Evolutionary conservation across 129 eudicot genomes (phyloP).

Genomic region (Centella asiatica): DNA sequence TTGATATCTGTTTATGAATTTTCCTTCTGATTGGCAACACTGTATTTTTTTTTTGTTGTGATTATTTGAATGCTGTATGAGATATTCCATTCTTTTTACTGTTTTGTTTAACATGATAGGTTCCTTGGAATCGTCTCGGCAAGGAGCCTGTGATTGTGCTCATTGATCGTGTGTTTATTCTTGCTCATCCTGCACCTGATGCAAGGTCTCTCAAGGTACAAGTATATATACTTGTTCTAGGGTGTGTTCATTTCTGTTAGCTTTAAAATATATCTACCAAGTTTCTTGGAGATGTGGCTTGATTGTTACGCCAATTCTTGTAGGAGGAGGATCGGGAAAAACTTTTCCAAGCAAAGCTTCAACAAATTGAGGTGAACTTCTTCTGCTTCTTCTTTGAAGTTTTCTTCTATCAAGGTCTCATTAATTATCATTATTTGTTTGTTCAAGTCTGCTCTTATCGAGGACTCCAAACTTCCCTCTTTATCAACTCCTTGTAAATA

Average conservation of each 20-base stretch:
- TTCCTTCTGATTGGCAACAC: no score
- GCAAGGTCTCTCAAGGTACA: constrained; percentile 71
- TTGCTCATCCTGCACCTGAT: constrained; percentile 85
- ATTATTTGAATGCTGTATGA: not conserved
- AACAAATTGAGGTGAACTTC: constrained; percentile 71
- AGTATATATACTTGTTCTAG: constrained; percentile 7
- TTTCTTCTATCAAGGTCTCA: not conserved
- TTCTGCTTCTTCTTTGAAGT: no score
- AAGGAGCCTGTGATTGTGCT: constrained; percentile 98
- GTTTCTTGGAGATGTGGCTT: not conserved
- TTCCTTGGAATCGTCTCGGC: constrained; percentile 98
- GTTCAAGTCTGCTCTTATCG: not conserved
- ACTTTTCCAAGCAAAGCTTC: constrained; percentile 81
- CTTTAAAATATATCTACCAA: not conserved
- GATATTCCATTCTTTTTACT: not conserved
- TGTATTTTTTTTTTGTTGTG: not conserved
- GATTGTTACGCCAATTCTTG: constrained; percentile 5
- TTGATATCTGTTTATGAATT: no score
- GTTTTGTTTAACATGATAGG: constrained; percentile 29
- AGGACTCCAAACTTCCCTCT: not conserved
- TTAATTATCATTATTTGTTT: not conserved
- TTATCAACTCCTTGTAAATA: no score
- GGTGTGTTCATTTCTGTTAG: constrained; percentile 9
- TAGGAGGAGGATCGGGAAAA: constrained; percentile 87
- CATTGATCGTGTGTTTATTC: constrained; percentile 85